Evolutionary conservation across 257 asterid genomes (phyloP).

Genomic region (Penstemon barbatus): DNA sequence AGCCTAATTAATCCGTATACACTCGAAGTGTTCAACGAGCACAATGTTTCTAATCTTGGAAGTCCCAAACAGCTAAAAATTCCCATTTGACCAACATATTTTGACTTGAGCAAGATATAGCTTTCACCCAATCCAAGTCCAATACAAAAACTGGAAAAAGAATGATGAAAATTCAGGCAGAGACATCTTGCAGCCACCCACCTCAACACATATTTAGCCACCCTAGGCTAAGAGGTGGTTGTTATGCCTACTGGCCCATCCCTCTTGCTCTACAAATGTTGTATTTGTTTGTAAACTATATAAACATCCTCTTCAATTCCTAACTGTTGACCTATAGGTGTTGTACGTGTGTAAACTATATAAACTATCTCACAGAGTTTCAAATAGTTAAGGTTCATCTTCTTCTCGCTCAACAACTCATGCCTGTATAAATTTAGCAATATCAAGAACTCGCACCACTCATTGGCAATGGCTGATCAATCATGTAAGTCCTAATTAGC

Average conservation of each 20-base stretch:
- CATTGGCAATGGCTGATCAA: background rate
- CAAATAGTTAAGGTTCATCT: background rate
- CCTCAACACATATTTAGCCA: background rate
- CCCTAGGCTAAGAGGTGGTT: background rate
- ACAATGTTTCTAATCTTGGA: no score
- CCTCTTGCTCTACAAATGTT: background rate
- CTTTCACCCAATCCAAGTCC: background rate
- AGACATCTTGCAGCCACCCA: no score
- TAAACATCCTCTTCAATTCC: background rate
- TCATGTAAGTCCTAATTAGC: background rate
- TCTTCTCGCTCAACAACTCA: background rate
- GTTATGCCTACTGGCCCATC: background rate
- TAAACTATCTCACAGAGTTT: background rate
- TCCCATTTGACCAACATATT: no score
- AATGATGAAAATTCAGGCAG: background rate
- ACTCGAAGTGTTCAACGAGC: no score
- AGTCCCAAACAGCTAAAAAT: no score
- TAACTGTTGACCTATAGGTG: background rate
- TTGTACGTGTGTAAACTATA: background rate
- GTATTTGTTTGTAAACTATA: background rate
- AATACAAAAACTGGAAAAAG: background rate
- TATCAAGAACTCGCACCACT: background rate
- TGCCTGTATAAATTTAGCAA: background rate
- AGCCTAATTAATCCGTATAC: no score
- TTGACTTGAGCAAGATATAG: no score